These are phyloP conservation scores for Heritiera fomes DNA, from an alignment of 345 rosid species.

Conservation along the genomic window DNA sequence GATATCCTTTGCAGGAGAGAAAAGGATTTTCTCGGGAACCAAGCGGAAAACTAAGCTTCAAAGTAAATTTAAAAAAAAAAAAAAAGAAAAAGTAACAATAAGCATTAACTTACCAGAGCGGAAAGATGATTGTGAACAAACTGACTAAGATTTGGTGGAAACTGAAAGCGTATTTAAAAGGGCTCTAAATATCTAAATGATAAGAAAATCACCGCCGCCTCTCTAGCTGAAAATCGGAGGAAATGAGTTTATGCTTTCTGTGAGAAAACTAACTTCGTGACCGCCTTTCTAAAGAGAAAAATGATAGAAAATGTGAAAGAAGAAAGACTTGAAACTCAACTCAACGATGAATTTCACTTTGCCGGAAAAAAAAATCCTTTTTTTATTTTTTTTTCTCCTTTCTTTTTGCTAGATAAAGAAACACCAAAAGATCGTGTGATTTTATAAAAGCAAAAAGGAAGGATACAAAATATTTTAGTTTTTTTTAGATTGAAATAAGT, in stretches of 20 bases:
- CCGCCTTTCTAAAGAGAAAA: slow-evolving; percentile 21
- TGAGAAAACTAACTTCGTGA: slow-evolving; percentile 30
- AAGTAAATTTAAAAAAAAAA: neutral
- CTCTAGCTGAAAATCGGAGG: neutral
- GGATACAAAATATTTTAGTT: neutral
- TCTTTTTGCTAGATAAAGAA: neutral
- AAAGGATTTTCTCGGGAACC: slow-evolving; percentile 7
- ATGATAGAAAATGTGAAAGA: slow-evolving; percentile 20
- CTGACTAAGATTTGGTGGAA: slow-evolving; percentile 24
- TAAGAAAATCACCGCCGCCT: slow-evolving; percentile 27
- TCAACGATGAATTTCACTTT: slow-evolving; percentile 5
- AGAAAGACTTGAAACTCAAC: slow-evolving; percentile 13
- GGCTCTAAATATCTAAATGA: slow-evolving; percentile 23
- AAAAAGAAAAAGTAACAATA: neutral
- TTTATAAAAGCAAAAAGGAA: neutral
- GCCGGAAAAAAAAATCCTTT: neutral
- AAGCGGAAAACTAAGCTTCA: slow-evolving; percentile 8
- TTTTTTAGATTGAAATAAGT: neutral
- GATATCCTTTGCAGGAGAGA: neutral
- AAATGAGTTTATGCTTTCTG: slow-evolving; percentile 8
- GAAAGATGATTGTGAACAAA: slow-evolving; percentile 13
- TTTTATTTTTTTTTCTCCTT: neutral
- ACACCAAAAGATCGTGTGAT: neutral
- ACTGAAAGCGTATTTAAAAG: neutral
- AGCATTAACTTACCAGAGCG: slow-evolving; percentile 30